Evolutionary conservation across 139 green algal species (phyloP), one percentile per base, ranked within the genome.

Genomic region (Haematococcus lacustris): DNA sequence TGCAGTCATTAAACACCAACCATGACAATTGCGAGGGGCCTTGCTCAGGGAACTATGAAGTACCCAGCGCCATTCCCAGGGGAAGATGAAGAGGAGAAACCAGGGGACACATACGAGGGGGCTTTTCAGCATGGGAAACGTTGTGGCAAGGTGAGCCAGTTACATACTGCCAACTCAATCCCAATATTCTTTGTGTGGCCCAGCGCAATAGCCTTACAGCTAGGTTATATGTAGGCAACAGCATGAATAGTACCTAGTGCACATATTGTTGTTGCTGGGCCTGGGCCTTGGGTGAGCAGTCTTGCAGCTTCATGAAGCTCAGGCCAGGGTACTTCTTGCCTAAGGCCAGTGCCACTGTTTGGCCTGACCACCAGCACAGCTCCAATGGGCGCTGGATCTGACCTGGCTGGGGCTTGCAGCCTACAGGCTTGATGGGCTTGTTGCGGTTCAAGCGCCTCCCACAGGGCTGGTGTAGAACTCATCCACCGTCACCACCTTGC

Each of bases 11-110:
- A 34, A 39, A 13, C n/a, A 43, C 30, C 4, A 13, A 40, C 34
- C 1, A 7, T 33, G 6, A 68, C 41, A 32, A 23, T 53, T 65
- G 38, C 65, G 25, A 37, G 50, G 30, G 25, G 2, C 28, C 6
- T 30, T 60, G 23, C n/a, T n/a, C 70, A 84, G 78, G 82, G 82
- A 25, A 61, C 41, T 3, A 77, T 87, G 75, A 76, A 77, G 30
- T 87, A 83, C 59, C 82, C 82, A 2, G 71, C 79, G 3, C 72
- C 77, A 40, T 70, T 72, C 21, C 61, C 71, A 5, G 81, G 83
- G 17, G 82, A 89, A 35, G 82, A 88, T 28, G 82, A 84, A 35
- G 82, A 87, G 17, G 80, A 91, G 66, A 78, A 78, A 68, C 76
- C 83, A 26, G 77, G 74, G 21, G 85, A 90, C 71, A 81, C 32